Conservation (phyloP, 345 rosid species). For the Camelina sativa region DNA sequence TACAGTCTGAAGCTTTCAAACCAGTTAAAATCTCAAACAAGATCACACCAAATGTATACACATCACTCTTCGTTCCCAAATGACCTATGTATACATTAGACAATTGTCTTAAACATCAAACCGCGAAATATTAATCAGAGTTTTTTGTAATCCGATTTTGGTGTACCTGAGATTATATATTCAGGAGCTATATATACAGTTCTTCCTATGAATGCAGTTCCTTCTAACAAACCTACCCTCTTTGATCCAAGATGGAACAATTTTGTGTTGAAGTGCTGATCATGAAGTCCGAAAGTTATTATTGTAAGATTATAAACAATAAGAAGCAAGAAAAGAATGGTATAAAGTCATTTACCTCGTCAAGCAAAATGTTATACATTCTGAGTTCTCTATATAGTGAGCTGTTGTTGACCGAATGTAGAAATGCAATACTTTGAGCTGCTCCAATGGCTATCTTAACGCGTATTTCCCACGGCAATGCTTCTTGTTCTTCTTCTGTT, state of each 20-base stretch:
- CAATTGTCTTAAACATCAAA: background rate
- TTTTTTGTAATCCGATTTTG: background rate
- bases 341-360: constrained; percentile 23
- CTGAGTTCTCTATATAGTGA: constrained; percentile 17
- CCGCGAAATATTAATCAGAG: background rate
- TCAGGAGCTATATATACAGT: constrained; percentile 32
- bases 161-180: constrained; percentile 36
- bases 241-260: constrained; percentile 32
- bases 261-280: constrained; percentile 26
- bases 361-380: constrained; percentile 25
- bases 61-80: constrained; percentile 22
- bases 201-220: background rate
- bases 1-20: constrained; percentile 15
- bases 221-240: background rate
- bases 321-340: background rate
- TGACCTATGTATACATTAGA: constrained; percentile 20
- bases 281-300: background rate
- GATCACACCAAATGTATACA: constrained; percentile 40
- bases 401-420: constrained; percentile 15
- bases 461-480: constrained; percentile 28
- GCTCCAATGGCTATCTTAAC: constrained; percentile 35
- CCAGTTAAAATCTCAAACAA: constrained; percentile 34
- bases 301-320: background rate
- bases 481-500: constrained; percentile 27
- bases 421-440: constrained; percentile 30